Conservation (phyloP, 2,329 filamentous ascomycete genomes). For the Neurospora sp. region DNA sequence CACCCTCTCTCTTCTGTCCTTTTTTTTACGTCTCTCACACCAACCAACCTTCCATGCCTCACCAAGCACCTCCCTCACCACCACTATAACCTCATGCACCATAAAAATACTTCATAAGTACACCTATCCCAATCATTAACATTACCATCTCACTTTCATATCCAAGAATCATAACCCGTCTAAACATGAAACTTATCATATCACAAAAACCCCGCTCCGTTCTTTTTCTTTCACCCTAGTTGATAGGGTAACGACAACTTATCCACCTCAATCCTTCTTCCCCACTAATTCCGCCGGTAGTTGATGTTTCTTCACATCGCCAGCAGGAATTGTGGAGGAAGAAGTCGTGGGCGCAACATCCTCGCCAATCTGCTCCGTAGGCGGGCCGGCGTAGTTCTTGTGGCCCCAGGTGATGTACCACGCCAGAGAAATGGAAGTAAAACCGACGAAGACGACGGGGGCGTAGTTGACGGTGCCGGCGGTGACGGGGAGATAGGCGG, state of each 20-base stretch:
- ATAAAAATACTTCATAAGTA: background rate
- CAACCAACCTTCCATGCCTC: background rate
- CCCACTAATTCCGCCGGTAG: background rate
- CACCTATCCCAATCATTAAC: background rate
- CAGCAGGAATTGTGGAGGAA: background rate
- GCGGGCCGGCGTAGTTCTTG: slow-evolving; percentile 58
- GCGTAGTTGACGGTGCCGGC: slow-evolving; percentile 60
- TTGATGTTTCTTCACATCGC: background rate
- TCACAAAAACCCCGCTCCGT: too few relatives aligned
- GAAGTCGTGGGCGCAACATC: background rate
- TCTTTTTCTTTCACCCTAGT: too few relatives aligned
- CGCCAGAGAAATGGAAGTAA: slow-evolving; percentile 46
- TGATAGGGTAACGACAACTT: too few relatives aligned
- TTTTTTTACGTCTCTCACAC: background rate
- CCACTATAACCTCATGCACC: background rate
- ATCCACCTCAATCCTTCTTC: background rate
- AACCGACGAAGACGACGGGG: slow-evolving; percentile 62
- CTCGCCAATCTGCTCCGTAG: slow-evolving; percentile 22
- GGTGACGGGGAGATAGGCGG: slow-evolving; percentile 50
- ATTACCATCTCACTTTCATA: background rate
- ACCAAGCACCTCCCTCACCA: background rate
- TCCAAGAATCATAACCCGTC: background rate
- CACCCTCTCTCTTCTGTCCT: background rate
- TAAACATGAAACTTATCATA: too few relatives aligned
- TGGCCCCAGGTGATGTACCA: slow-evolving; percentile 66